Evolutionary conservation across 768 basidiomycete genomes (phyloP), one percentile per base, ranked within the genome.

Genomic region (Lactarius trivialis): DNA sequence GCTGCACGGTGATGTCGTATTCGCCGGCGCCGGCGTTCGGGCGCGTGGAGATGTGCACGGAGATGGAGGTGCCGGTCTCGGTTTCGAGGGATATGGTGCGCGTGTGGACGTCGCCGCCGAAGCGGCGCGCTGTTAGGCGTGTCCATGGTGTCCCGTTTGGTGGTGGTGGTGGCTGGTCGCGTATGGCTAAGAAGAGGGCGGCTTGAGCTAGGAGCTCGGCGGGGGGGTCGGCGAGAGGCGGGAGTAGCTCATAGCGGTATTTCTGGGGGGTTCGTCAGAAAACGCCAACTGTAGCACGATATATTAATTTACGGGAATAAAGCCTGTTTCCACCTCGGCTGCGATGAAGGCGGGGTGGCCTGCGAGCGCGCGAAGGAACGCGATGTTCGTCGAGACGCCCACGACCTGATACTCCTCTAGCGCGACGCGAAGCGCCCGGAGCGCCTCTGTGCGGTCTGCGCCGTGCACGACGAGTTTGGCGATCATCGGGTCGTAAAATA

Each of bases 401-500:
- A 93, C 92, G 54, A 97, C 89, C 69, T 87, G 84, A 71, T 96
- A 98, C 65, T 94, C 87, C 57, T 88, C 91, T 43, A 97, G 73
- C 4, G 91, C 93, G 60, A 84, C 85, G 3, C 90, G 76, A 63
- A 97, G 78, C 70, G 91, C 79, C 19, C 91, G 79, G 69, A 98
- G 72, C 0, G 94, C 94, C 70, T 94, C 91, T 2, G 84, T 83
- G 24, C 94, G 82, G 73, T 94, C 89, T 30, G 83, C 76, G 15
- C 91, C 94, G 67, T 93, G 90, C 9, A 91, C 91, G 19, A 98
- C 88, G 6, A 97, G 85, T 72, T 95, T 95, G 3, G 91, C 86
- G 61, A 95, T 93, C 85, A 95, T 86, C 0, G 92, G 91, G 68
- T 95, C 92, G 71, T 94, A 95, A 73, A 85, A 93, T 1, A 93